These are phyloP conservation scores for Colletotrichum salicis DNA, from an alignment of 2,329 filamentous ascomycete genomes.

Conservation along the genomic window DNA sequence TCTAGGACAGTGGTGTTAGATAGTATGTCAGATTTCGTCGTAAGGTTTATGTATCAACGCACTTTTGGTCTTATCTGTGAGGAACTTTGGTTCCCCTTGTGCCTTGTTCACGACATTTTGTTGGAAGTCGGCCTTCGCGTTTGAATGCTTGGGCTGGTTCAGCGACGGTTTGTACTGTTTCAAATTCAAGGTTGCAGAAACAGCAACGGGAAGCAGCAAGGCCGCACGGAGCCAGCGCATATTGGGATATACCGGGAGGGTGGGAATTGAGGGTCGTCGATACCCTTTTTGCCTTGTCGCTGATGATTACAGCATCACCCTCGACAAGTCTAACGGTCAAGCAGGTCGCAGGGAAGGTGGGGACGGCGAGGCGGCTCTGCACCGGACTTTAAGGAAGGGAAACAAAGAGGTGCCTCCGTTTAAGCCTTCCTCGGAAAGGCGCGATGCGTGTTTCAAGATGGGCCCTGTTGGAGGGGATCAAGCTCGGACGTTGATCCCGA, in stretches of 20 bases:
- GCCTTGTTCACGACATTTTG: background rate
- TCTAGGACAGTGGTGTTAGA: slow-evolving; percentile 48
- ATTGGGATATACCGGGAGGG: background rate
- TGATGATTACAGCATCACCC: slow-evolving; percentile 3
- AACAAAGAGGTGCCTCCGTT: background rate
- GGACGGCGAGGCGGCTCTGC: background rate
- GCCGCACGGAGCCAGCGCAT: slow-evolving; percentile 20
- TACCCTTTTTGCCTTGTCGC: slow-evolving; percentile 6
- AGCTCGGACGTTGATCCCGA: slow-evolving; percentile 24
- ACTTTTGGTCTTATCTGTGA: slow-evolving; percentile 29
- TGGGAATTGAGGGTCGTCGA: background rate
- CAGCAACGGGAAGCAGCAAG: slow-evolving; percentile 7
- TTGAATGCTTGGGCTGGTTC: background rate
- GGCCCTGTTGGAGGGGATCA: slow-evolving; percentile 17
- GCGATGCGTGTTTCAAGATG: slow-evolving; percentile 33
- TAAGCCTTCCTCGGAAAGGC: slow-evolving; percentile 24
- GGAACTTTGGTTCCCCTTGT: slow-evolving; percentile 41
- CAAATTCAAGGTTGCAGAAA: slow-evolving; percentile 32
- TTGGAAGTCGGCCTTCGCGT: background rate
- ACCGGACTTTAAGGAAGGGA: slow-evolving; percentile 1
- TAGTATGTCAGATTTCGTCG: rapidly evolving
- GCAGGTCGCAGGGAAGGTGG: background rate
- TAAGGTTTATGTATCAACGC: rapidly evolving
- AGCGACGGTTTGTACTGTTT: slow-evolving; percentile 24
- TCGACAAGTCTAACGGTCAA: background rate